Conservation (phyloP, 768 basidiomycete species). For the Tricholoma terreum region DNA sequence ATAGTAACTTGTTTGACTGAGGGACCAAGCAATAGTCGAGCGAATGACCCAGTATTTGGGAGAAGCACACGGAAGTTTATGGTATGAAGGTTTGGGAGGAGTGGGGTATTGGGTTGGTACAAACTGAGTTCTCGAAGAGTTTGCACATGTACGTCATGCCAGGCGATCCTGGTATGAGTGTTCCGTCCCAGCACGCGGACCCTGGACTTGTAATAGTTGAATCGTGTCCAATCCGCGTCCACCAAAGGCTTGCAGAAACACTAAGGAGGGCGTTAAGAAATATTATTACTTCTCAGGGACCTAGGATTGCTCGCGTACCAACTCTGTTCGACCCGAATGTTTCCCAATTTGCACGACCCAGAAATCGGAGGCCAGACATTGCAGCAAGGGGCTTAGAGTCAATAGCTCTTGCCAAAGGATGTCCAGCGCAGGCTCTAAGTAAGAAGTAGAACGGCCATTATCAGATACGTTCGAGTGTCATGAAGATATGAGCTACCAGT, state of each 20-base stretch:
- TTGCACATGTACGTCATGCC: not conserved
- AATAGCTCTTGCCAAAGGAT: not conserved
- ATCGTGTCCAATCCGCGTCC: not conserved
- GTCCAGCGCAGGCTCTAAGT: not conserved
- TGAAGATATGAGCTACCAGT: not conserved
- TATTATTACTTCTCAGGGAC: not conserved
- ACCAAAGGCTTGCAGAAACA: not conserved
- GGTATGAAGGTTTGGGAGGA: slow-evolving; percentile 1
- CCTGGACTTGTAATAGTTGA: not conserved
- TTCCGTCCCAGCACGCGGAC: not conserved
- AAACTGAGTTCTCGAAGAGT: not conserved
- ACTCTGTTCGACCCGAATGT: not conserved
- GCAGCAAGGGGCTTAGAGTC: not conserved
- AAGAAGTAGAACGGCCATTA: not conserved
- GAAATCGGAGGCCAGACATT: not conserved
- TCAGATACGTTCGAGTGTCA: not conserved
- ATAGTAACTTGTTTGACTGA: not conserved
- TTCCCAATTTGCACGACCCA: not conserved
- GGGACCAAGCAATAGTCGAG: not conserved
- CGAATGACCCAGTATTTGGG: not conserved
- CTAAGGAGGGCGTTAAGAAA: not conserved
- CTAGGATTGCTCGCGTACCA: not conserved
- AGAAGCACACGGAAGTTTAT: not conserved
- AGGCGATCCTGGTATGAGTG: no score
- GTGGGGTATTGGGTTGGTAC: not conserved